Percentiles rank a stretch among this genome's conserved stretches.
Evolutionary conservation across 331 rosid species (phyloP).

Genomic region (Spiraea crenata): DNA sequence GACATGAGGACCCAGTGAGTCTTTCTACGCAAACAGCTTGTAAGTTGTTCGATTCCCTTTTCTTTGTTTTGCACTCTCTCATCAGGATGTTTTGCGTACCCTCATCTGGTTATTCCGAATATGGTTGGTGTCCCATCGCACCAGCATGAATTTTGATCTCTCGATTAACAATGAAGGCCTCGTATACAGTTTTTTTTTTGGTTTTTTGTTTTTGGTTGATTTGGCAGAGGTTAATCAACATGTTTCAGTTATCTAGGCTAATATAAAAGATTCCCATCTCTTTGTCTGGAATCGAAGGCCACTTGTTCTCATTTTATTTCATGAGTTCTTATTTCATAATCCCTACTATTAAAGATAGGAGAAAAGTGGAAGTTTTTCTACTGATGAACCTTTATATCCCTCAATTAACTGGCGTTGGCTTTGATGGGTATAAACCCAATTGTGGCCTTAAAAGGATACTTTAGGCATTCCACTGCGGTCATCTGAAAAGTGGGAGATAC

Average conservation of each 20-base stretch:
- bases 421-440: not conserved
- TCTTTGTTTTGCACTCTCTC: not conserved
- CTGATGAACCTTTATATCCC: not conserved
- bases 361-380: not conserved
- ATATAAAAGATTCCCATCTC: not conserved
- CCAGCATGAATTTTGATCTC: not conserved
- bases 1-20: constrained; percentile 54
- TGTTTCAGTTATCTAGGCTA: not conserved
- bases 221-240: not conserved
- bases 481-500: not conserved
- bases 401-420: not conserved
- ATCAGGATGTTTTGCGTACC: not conserved
- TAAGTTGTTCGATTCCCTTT: constrained; percentile 36
- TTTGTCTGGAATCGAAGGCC: not conserved
- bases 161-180: not conserved
- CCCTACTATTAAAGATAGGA: not conserved
- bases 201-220: too few relatives aligned
- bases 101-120: not conserved
- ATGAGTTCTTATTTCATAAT: not conserved
- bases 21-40: constrained; percentile 88
- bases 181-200: not conserved
- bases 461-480: not conserved
- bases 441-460: constrained; percentile 7
- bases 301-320: not conserved
- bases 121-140: not conserved